Evolutionary conservation across 2,329 filamentous ascomycete genomes (phyloP).

Genomic region (Aspergillus hortae): DNA sequence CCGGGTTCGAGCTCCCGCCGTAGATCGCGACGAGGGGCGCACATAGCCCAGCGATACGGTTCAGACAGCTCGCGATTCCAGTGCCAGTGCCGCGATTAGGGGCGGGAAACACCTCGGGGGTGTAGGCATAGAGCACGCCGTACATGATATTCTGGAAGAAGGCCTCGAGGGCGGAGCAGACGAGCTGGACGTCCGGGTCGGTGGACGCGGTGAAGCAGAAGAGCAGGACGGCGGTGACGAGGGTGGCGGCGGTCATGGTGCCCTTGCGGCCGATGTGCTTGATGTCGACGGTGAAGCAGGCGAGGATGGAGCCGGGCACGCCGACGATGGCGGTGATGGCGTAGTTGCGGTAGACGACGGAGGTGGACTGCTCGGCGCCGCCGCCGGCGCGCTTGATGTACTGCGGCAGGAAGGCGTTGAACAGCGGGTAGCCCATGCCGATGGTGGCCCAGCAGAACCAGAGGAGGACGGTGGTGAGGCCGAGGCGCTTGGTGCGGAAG

Average conservation of each 20-base stretch:
- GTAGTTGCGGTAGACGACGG: conserved; percentile 69
- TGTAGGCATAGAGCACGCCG: conserved; percentile 57
- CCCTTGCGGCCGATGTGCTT: conserved; percentile 61
- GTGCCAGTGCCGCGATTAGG: conserved; percentile 54
- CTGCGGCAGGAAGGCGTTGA: conserved; percentile 87
- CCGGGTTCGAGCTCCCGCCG: conserved; percentile 32
- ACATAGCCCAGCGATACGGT: conserved; percentile 43
- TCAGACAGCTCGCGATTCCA: conserved; percentile 45
- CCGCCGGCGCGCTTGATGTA: conserved; percentile 64
- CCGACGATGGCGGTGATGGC: conserved; percentile 74
- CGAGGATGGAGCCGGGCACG: conserved; percentile 72
- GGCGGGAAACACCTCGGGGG: conserved; percentile 57
- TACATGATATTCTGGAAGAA: conserved; percentile 59
- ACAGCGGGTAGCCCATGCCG: conserved; percentile 82
- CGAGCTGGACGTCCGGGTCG: conserved; percentile 48
- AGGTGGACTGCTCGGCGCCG: conserved; percentile 33
- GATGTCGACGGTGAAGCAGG: conserved; percentile 67
- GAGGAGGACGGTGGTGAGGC: conserved; percentile 50
- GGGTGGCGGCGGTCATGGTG: conserved; percentile 52
- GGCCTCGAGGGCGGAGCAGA: conserved; percentile 52
- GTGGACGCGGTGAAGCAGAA: conserved; percentile 54
- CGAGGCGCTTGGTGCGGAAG: conserved; percentile 48
- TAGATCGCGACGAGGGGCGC: conserved; percentile 46
- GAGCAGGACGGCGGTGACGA: conserved; percentile 52
- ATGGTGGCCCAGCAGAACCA: conserved; percentile 83